A percentile compares a stretch with the other conserved stretches of the same genome.
phyloP scores from a whole-genome alignment of 495 filamentous ascomycete species.

The Penicillium longicatenatum region DNA sequence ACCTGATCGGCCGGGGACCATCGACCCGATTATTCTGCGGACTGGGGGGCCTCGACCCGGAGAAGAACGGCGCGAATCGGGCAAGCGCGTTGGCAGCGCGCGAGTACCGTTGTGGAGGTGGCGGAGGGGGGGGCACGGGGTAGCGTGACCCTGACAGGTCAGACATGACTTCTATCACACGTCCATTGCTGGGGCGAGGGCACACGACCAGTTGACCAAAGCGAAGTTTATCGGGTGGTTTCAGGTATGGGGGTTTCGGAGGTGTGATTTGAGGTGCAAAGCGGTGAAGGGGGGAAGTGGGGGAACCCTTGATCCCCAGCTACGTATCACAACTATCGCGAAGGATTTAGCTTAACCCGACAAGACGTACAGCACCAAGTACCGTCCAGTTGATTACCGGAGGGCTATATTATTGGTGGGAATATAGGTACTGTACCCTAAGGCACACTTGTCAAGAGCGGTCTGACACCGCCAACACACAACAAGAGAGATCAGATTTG shows the following conservation, averaged over 20 bases:
- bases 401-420: neutral
- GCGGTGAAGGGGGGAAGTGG: neutral
- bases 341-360: too few relatives aligned
- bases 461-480: slow-evolving; percentile 21
- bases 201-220: slow-evolving; percentile 33
- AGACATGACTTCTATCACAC: slow-evolving; percentile 41
- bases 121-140: slow-evolving; percentile 48
- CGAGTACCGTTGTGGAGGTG: slow-evolving; percentile 54
- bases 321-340: neutral
- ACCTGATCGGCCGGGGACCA: slow-evolving; percentile 41
- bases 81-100: slow-evolving; percentile 57
- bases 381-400: too few relatives aligned
- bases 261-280: neutral
- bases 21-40: slow-evolving; percentile 45
- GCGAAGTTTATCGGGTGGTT: slow-evolving; percentile 11
- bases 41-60: slow-evolving; percentile 56
- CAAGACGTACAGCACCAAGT: too few relatives aligned
- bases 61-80: slow-evolving; percentile 59
- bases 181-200: slow-evolving; percentile 24
- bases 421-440: too few relatives aligned
- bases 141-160: slow-evolving; percentile 43
- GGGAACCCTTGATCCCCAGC: neutral
- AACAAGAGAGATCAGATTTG: slow-evolving; percentile 16
- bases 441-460: slow-evolving; percentile 12
- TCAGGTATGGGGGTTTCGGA: neutral